Evolutionary conservation across 768 basidiomycete species (phyloP), one percentile per base, ranked within the genome.

Genomic region (Pisolithus orientalis): DNA sequence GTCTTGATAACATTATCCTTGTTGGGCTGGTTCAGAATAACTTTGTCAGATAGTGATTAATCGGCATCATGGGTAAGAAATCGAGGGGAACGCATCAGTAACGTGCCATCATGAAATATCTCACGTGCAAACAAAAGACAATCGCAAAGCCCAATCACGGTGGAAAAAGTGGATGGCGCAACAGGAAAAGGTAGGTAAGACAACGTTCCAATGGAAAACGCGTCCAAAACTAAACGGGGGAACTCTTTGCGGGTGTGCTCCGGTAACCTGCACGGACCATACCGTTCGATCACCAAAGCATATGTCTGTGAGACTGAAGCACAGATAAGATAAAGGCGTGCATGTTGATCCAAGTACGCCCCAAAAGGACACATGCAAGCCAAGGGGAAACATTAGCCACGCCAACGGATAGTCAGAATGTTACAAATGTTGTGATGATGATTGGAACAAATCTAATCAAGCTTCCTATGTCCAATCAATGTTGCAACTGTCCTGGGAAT

Each of bases 1-100:
- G 88, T 58, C 67, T 97, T 98, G 49, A 98, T 65, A 46, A 90
- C 61, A 57, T 83, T 78, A 38, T 82, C 70, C 43, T 76, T 67
- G 53, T 81, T 88, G 9, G 90, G 89, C 88, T 90, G 51, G 40
- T 24, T 14, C 16, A 25, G 47, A 29, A 14, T 29, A 34, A 34
- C 13, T 14, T 34, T 2, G 34, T 34, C 13, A 34, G 34, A 34
- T 14, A 34, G 34, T 34, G 34, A 34, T 34, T 13, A 13, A 34
- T 34, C 34, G 34, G 34, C 21, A 21, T 21, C 21, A 34, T 13
- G 13, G 34, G 0, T 34, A 34, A 34, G 11, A 14, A 3, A 34
- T 34, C 13, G 34, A 34, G 13, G 34, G 31, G 5, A 29, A 29
- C 2, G 31, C 31, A 7, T 32, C 31, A 9, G 31, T 32, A 9